A percentile compares a stretch with the other conserved stretches of the same genome.
These are phyloP conservation scores for Cyclocybe aegerita DNA, from an alignment of 768 basidiomycete species.

Conservation along the genomic window DNA sequence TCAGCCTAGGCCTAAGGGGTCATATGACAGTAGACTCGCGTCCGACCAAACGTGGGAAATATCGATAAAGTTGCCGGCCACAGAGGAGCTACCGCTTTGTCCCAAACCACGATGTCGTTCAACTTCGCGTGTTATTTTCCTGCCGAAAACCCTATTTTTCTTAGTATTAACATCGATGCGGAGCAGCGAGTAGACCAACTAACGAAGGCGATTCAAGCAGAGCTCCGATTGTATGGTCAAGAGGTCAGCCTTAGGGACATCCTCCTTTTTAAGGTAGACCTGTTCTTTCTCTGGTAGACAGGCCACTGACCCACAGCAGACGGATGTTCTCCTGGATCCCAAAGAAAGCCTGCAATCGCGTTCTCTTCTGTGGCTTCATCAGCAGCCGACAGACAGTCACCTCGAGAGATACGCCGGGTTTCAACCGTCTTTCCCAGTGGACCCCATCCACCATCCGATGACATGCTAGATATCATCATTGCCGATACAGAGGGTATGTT, in stretches of 20 bases:
- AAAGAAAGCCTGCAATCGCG: slow-evolving; percentile 6
- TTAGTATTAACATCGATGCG: slow-evolving; percentile 8
- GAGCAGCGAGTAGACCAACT: slow-evolving; percentile 5
- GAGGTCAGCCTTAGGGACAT: slow-evolving; percentile 9
- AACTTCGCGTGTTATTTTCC: slow-evolving; percentile 15
- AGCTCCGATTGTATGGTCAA: slow-evolving; percentile 4
- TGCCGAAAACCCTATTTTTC: slow-evolving; percentile 10
- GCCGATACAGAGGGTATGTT: slow-evolving; percentile 12
- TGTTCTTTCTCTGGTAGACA: slow-evolving; percentile 9
- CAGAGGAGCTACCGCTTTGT: no score
- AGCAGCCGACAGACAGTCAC: slow-evolving; percentile 3
- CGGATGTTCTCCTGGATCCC: slow-evolving; percentile 11
- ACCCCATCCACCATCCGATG: neutral
- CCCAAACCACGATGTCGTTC: slow-evolving; percentile 14
- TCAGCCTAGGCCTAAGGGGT: no score
- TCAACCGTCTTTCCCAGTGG: slow-evolving; percentile 3
- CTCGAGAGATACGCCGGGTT: neutral
- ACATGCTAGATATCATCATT: slow-evolving; percentile 10
- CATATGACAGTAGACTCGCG: no score
- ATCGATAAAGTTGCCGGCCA: no score
- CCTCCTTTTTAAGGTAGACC: slow-evolving; percentile 16
- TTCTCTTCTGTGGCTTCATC: slow-evolving; percentile 14
- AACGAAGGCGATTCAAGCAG: slow-evolving; percentile 5
- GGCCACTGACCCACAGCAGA: slow-evolving; percentile 12
- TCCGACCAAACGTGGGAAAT: no score